Conservation (phyloP, 1,139 yeast genomes). For the Kodamaea alishanica region DNA sequence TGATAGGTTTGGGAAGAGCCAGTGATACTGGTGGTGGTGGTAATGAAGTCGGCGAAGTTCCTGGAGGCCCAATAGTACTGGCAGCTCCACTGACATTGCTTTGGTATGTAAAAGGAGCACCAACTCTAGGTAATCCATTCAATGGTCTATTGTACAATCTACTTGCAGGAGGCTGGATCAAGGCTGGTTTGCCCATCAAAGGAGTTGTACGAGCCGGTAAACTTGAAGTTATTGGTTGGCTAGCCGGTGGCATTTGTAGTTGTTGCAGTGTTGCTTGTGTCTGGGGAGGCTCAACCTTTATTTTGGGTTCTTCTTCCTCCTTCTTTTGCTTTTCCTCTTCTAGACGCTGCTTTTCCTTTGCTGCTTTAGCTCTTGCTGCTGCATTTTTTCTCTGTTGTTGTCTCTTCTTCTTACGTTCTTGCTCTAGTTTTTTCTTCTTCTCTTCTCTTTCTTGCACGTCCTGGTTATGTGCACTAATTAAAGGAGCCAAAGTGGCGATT, state of each 20-base stretch:
- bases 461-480: slow-evolving; percentile 35
- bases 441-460: slow-evolving; percentile 24
- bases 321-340: background rate
- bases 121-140: slow-evolving; percentile 9
- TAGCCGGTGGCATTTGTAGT: background rate
- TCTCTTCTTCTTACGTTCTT: slow-evolving; percentile 22
- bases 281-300: no score
- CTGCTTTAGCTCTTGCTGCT: slow-evolving; percentile 4
- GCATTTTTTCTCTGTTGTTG: slow-evolving; percentile 12
- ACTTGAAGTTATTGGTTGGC: background rate
- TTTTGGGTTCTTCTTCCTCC: background rate
- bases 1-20: slow-evolving; percentile 13
- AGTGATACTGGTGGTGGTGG: slow-evolving; percentile 5
- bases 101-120: slow-evolving; percentile 1
- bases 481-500: slow-evolving; percentile 39
- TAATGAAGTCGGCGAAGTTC: slow-evolving; percentile 18
- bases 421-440: slow-evolving; percentile 20
- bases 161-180: slow-evolving; percentile 46
- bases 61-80: slow-evolving; percentile 11
- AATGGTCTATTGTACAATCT: slow-evolving; percentile 25
- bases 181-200: slow-evolving; percentile 46
- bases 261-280: no score
- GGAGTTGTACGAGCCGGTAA: slow-evolving; percentile 21
- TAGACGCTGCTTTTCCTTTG: background rate
- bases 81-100: slow-evolving; percentile 1